A percentile compares a stretch with the other conserved stretches of the same genome.
phyloP scores from a whole-genome alignment of 805 yeast genomes.

The Cyberlindnera maclurae region DNA sequence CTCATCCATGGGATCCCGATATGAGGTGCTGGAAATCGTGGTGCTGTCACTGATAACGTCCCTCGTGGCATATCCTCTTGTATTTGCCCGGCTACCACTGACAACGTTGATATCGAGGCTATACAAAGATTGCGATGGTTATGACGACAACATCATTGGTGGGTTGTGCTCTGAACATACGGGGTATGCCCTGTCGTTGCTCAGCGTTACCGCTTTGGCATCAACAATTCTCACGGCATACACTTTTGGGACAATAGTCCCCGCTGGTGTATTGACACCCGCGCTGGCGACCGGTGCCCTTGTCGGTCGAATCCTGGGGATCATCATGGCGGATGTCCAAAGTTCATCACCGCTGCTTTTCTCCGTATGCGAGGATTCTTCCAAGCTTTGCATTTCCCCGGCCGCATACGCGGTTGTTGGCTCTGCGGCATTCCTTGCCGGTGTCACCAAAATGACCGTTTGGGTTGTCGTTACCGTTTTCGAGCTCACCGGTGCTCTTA shows the following conservation, averaged over 20 bases:
- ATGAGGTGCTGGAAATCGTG: conserved; percentile 42
- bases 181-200: conserved; percentile 6
- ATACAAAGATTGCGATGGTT: conserved; percentile 55
- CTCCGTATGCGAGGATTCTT: conserved; percentile 34
- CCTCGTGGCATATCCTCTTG: conserved; percentile 46
- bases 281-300: conserved; percentile 57
- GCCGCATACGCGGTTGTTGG: conserved; percentile 88
- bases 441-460: conserved; percentile 74
- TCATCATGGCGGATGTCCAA: conserved; percentile 44
- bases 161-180: conserved; percentile 19
- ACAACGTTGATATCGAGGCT: conserved; percentile 50
- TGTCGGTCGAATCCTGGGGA: conserved; percentile 49
- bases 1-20: conserved; percentile 17
- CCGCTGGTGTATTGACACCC: conserved; percentile 65
- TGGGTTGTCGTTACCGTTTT: conserved; percentile 74
- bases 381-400: conserved; percentile 60
- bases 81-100: conserved; percentile 47
- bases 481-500: conserved; percentile 81
- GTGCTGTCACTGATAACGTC: conserved; percentile 44
- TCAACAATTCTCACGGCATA: conserved; percentile 60
- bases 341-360: conserved; percentile 28
- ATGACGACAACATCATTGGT: conserved; percentile 21
- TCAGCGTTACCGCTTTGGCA: conserved; percentile 26
- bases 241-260: conserved; percentile 60
- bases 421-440: conserved; percentile 76